Evolutionary conservation across 805 yeast species (phyloP), one percentile per base, ranked within the genome.

Genomic region (Nakazawaea populi): DNA sequence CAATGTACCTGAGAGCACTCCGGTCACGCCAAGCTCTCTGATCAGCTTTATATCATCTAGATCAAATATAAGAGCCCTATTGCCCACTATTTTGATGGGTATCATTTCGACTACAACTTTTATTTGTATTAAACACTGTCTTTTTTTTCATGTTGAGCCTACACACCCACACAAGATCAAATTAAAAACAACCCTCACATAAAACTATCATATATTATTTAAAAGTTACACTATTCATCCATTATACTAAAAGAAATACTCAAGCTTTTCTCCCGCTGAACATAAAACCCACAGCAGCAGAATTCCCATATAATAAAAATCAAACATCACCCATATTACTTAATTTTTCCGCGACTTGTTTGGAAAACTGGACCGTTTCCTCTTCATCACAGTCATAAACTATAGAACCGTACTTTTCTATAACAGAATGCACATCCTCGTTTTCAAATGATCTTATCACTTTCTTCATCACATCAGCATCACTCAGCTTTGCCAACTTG

Each of bases 1-100:
- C 32, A 94, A 68, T 0, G 97, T 87, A 0, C 99, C 99, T 0
- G 80, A 69, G 12, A 92, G 70, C 1, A 85, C 80, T 0, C 99
- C 99, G 27, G 82, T 74, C 1, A 94, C 75, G 11, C 89, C 88
- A 42, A 77, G 67, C 2, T 72, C 71, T 27, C 97, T 71, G 6
- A 90, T 71, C 27, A 49, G 50, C 56, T 75, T 74, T 46, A 87
- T 72, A 47, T 74, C 77, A 0, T 74, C 75, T 1, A 85, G 56
- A 51, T 78, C 76, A 60, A 85, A 90, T 6, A 90, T 70, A 35
- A 87, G 62, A 0, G 83, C 81, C 47, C 71, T 59, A 11, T 71
- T 72, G 1, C 69, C 72, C 4, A 74, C 63, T 1, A 76, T 52
- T 40, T 70, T 61, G 28, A 77, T 65, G 4, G 66, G 65, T 34